Evolutionary conservation across 768 basidiomycete species (phyloP), one percentile per base, ranked within the genome.

Genomic region (Rhizopogon vesiculosus): DNA sequence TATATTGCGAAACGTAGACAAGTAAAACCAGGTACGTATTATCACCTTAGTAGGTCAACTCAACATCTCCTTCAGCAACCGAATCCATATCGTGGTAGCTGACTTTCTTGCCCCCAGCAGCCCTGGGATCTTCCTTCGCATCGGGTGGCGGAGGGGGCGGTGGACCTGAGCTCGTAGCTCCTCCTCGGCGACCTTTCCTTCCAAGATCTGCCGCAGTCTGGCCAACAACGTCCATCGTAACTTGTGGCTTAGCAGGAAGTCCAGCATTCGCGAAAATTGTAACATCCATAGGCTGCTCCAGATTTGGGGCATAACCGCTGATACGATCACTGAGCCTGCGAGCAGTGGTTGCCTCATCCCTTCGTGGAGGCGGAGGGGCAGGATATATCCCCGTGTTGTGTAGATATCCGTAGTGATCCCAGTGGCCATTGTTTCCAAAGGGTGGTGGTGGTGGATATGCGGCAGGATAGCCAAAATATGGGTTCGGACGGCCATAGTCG

Each of bases 31-130:
- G 25, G 53, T 57, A 56, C 65, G 56, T 59, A 51, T 55, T 42
- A 55, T 29, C 45, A 68, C 56, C 53, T 73, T 58, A 74, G 54
- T 74, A 74, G 31, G 72, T 70, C 64, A 85, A 68, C 66, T 85
- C 84, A 64, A 83, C 81, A 69, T 83, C 86, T 40, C 81, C 87
- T 78, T 90, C 90, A 29, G 92, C 90, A 61, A 93, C 91, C 69
- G 89, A 76, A 75, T 98, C 95, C 86, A 97, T 91, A 72, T 98
- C 95, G 68, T 93, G 87, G 67, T 98, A 98, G 73, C 91, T 93
- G 54, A 98, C 85, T 70, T 91, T 84, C 72, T 86, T 89, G 44
- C 91, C 91, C 35, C 86, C 89, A 33, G 89, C 87, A 29, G 95
- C 91, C 41, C 95, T 79, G 42, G 95, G 95, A 69, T 98, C 95